These are phyloP conservation scores for Chlorella sp. DNA, from an alignment of 139 green algal genomes.

Conservation along the genomic window DNA sequence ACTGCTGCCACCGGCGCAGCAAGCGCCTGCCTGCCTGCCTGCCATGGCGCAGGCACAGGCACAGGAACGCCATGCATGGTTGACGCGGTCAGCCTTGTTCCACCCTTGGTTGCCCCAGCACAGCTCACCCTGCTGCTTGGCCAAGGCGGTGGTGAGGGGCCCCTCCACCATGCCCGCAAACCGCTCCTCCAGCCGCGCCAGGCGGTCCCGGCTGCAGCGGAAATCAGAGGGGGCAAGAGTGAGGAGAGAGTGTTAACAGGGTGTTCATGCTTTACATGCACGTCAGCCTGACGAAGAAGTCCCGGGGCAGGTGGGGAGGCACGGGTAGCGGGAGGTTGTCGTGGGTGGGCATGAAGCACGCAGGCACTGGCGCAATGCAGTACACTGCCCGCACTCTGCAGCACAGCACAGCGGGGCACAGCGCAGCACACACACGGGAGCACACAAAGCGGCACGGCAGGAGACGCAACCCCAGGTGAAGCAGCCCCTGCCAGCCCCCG, in stretches of 20 bases:
- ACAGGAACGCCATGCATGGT: too few relatives aligned
- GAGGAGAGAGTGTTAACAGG: background rate
- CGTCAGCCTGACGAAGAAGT: background rate
- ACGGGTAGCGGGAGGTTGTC: too few relatives aligned
- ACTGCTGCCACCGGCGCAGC: background rate
- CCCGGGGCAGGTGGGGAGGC: background rate
- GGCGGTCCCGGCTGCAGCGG: constrained; percentile 18
- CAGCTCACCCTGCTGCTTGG: constrained; percentile 37
- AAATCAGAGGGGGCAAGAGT: background rate
- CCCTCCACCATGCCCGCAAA: constrained; percentile 81
- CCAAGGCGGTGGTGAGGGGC: constrained; percentile 74
- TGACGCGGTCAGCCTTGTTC: too few relatives aligned
- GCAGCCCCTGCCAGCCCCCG: too few relatives aligned
- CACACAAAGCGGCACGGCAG: too few relatives aligned
- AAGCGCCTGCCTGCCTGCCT: background rate
- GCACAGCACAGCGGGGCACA: background rate
- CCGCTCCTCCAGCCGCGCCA: constrained; percentile 79
- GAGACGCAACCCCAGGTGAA: too few relatives aligned
- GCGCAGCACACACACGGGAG: too few relatives aligned
- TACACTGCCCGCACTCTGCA: background rate
- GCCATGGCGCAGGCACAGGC: too few relatives aligned
- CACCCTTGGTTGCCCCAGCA: background rate
- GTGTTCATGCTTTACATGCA: background rate
- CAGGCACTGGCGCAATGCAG: background rate
- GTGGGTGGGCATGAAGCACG: too few relatives aligned